Conservation (phyloP, 1,284 basidiomycete genomes). For the Bjerkandera adusta region DNA sequence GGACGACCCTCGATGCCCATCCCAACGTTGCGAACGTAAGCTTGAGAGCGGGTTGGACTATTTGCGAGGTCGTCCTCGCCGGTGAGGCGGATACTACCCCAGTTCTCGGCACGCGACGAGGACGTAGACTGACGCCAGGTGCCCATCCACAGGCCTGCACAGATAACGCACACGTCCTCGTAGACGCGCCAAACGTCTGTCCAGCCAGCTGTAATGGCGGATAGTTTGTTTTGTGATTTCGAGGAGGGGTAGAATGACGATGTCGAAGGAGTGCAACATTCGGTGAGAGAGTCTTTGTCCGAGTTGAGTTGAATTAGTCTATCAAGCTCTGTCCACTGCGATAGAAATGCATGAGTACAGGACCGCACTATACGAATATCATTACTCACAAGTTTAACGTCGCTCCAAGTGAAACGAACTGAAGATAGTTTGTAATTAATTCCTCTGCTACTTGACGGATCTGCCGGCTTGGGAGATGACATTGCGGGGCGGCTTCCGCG, state of each 20-base stretch:
- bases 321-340: slow-evolving; percentile 74
- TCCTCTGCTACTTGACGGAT: slow-evolving; percentile 34
- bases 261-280: slow-evolving; percentile 9
- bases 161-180: slow-evolving; percentile 78
- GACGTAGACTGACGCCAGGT: slow-evolving; percentile 52
- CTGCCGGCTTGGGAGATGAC: slow-evolving; percentile 48
- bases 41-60: slow-evolving; percentile 6
- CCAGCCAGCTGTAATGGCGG: slow-evolving; percentile 48
- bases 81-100: slow-evolving; percentile 55
- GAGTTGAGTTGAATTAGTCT: slow-evolving; percentile 58
- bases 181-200: slow-evolving; percentile 77
- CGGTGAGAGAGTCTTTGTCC: slow-evolving; percentile 11
- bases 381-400: slow-evolving; percentile 60
- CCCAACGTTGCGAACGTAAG: slow-evolving; percentile 55
- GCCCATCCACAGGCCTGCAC: slow-evolving; percentile 74
- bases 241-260: slow-evolving; percentile 2
- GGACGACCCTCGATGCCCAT: slow-evolving; percentile 65
- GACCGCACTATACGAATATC: background rate
- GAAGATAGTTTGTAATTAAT: slow-evolving; percentile 54
- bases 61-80: slow-evolving; percentile 55
- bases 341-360: background rate
- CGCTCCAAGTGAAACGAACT: slow-evolving; percentile 77
- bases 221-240: slow-evolving; percentile 3
- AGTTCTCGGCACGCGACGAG: slow-evolving; percentile 43
- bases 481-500: slow-evolving; percentile 63